Conservation (phyloP, 2,329 filamentous ascomycete species). For the Raffaelea albimanens region DNA sequence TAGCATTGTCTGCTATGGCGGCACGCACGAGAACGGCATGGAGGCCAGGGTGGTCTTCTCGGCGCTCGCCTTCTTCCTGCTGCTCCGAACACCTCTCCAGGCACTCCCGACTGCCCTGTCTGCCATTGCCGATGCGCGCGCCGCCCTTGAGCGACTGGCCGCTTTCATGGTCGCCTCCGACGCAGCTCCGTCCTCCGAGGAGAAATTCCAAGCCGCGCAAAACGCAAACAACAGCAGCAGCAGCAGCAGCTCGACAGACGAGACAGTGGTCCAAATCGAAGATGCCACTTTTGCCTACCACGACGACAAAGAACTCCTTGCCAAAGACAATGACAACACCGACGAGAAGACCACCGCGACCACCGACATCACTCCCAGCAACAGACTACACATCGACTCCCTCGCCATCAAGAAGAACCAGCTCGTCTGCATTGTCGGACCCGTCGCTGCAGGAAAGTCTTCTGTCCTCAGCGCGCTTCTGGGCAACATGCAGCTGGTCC, state of each 20-base stretch:
- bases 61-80: slow-evolving; percentile 15
- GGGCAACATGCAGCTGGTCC: slow-evolving; percentile 15
- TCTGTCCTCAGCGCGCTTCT: slow-evolving; percentile 15
- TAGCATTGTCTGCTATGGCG: slow-evolving; percentile 14
- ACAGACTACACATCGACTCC: too few relatives aligned
- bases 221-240: too few relatives aligned
- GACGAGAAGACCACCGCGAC: too few relatives aligned
- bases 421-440: slow-evolving; percentile 15
- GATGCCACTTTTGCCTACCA: too few relatives aligned
- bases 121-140: slow-evolving; percentile 15
- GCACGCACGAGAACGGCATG: slow-evolving; percentile 8
- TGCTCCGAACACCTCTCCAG: slow-evolving; percentile 15
- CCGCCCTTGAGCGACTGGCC: slow-evolving; percentile 15
- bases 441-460: slow-evolving; percentile 16
- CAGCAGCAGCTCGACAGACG: too few relatives aligned
- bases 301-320: too few relatives aligned
- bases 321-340: too few relatives aligned
- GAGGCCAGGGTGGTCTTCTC: slow-evolving; percentile 12
- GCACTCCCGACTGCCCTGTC: slow-evolving; percentile 15
- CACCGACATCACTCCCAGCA: too few relatives aligned
- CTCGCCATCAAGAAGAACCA: slow-evolving; percentile 7
- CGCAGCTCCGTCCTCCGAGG: not conserved
- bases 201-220: too few relatives aligned
- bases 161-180: slow-evolving; percentile 14
- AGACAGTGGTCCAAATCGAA: not conserved